A percentile compares a stretch with the other conserved stretches of the same genome.
Conservation (phyloP, 1,284 basidiomycete genomes). For the Malassezia slooffiae region DNA sequence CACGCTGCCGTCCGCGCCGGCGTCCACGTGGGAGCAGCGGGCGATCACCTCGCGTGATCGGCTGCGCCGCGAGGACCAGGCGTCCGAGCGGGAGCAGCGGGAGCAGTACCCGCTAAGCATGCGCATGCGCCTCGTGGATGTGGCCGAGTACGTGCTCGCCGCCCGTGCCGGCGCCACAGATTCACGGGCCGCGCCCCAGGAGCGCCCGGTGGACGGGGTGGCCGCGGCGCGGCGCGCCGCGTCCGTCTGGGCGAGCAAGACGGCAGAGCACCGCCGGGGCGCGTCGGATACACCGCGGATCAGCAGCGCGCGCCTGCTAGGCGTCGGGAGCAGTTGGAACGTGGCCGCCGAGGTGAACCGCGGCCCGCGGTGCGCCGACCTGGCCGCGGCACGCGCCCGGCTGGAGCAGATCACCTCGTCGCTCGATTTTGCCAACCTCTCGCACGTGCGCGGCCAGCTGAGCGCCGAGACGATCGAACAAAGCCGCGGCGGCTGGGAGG, state of each 20-base stretch:
- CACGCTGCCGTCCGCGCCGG: conserved; percentile 8
- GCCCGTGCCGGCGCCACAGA: conserved; percentile 10
- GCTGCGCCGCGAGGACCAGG: conserved; percentile 32
- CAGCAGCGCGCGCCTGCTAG: conserved; percentile 2
- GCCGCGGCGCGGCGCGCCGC: conserved; percentile 33
- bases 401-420: conserved; percentile 34
- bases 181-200: not conserved
- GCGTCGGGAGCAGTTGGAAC: conserved; percentile 7
- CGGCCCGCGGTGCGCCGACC: not conserved
- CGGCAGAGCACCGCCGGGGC: not conserved
- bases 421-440: conserved; percentile 44
- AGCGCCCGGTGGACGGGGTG: conserved; percentile 17
- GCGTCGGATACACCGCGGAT: not conserved
- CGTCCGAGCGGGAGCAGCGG: conserved; percentile 24
- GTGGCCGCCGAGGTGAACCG: not conserved
- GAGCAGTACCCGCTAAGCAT: conserved; percentile 17
- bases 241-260: conserved; percentile 21
- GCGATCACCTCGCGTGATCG: conserved; percentile 21
- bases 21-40: conserved; percentile 23
- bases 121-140: conserved; percentile 29
- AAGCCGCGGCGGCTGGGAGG: conserved; percentile 6
- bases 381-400: conserved; percentile 18
- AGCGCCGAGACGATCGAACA: conserved; percentile 10
- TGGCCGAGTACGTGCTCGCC: conserved; percentile 29
- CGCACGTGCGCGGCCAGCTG: conserved; percentile 41